Base-by-base conservation (phyloP, 768 basidiomycete genomes). In the Auricularia auricula-judae region DNA sequence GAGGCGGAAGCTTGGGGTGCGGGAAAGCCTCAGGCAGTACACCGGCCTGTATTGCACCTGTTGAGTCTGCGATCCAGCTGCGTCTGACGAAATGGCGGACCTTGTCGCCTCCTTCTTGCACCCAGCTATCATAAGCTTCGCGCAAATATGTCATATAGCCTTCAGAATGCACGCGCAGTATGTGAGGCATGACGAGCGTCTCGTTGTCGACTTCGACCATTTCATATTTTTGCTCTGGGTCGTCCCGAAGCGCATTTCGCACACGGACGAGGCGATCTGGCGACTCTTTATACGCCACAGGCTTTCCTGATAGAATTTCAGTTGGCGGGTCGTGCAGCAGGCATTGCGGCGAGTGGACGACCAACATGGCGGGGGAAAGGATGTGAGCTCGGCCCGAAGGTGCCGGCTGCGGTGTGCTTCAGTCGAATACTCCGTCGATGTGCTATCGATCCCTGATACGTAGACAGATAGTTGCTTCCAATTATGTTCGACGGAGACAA, bases 21-120 rank as follows among this genome's bases (percentile, higher is more conserved):
- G 70, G 64, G 42, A 76, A 76, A 4, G 71, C 68, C 23, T 76
- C 74, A 0, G 75, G 75, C 3, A 76, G 56, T 10, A 76, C 73
- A 0, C 71, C 72, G 5, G 56, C 68, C 74, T 74, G 60, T 14
- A 34, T 44, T 16, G 16, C 1, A 43, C 12, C 18, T 16, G 29
- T 14, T 43, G 29, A 29, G 29, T 29, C 29, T 29, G 29, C 29
- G 29, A 29, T 29, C 39, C 16, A 8, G 36, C 14, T 10, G 10
- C 42, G 18, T 4, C 21, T 21, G 16, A 14, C 39, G 12, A 14
- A 11, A 16, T 21, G 18, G 29, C 43, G 44, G 58, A 73, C 72
- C 66, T 66, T 68, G 34, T 68, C 70, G 3, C 73, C 74, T 3
- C 73, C 73, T 54, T 69, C 71, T 3, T 51, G 65, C 8, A 72